Conservation (phyloP, 805 yeast species). For the Soucietia sequanensis region DNA sequence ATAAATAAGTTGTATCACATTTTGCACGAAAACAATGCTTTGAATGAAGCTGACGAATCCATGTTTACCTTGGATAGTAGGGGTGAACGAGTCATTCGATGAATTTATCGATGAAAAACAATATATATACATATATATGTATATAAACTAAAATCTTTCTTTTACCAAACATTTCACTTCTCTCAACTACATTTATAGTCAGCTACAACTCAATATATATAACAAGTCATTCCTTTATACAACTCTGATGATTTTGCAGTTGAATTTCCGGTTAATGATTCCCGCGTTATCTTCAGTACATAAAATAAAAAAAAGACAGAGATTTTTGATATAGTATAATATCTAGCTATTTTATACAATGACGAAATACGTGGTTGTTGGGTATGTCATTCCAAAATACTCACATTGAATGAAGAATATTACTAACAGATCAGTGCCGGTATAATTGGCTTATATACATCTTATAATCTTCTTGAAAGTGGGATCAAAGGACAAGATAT, state of each 20-base stretch:
- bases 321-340: not conserved
- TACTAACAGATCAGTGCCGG: constrained; percentile 46
- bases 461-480: constrained; percentile 45
- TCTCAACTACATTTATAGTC: too few species aligned
- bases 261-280: too few species aligned
- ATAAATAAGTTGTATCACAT: constrained; percentile 30
- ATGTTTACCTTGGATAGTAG: constrained; percentile 5
- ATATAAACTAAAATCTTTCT: too few species aligned
- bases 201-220: too few species aligned
- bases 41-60: constrained; percentile 33
- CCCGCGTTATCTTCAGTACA: too few species aligned
- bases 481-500: constrained; percentile 43
- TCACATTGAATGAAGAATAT: not conserved
- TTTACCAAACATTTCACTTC: too few species aligned
- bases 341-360: constrained; percentile 1
- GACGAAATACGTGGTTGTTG: constrained; percentile 25
- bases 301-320: too few species aligned
- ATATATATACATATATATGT: too few species aligned
- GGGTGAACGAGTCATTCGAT: constrained; percentile 4
- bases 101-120: too few species aligned
- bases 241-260: too few species aligned
- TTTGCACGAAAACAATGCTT: constrained; percentile 23
- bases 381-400: too few species aligned
- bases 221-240: too few species aligned
- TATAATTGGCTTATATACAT: constrained; percentile 65